These are phyloP conservation scores for Galeopsis tetrahit DNA, from an alignment of 257 asterid species.

Conservation along the genomic window DNA sequence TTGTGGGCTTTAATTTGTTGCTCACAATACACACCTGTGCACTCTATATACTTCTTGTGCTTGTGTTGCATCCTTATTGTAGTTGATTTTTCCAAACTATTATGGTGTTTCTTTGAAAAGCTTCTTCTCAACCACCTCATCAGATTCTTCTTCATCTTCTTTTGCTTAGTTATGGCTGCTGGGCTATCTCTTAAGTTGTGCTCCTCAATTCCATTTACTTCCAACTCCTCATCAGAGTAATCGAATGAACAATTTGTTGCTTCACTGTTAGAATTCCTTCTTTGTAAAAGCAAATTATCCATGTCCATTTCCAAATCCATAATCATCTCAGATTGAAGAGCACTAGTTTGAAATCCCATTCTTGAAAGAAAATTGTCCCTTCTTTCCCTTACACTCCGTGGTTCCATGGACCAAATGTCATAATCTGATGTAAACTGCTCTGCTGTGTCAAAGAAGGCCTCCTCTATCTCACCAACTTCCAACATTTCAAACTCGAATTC, in stretches of 20 bases:
- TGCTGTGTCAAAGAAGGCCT: constrained; percentile 64
- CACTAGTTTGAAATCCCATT: constrained; percentile 48
- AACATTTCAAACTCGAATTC: constrained; percentile 59
- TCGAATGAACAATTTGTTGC: constrained; percentile 53
- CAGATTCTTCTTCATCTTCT: constrained; percentile 28
- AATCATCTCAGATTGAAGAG: constrained; percentile 31
- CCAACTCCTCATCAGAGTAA: constrained; percentile 45
- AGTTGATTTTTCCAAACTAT: constrained; percentile 24
- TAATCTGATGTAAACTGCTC: constrained; percentile 47
- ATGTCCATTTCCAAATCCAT: constrained; percentile 21
- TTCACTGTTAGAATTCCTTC: constrained; percentile 54
- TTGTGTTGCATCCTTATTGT: constrained; percentile 44
- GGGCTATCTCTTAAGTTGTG: constrained; percentile 13
- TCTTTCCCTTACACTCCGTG: constrained; percentile 64
- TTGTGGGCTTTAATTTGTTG: constrained; percentile 69
- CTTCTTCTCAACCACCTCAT: constrained; percentile 53
- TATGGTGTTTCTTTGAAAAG: constrained; percentile 44
- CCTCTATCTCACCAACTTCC: constrained; percentile 53
- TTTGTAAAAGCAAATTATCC: constrained; percentile 38
- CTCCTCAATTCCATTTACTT: not conserved
- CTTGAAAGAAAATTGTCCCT: constrained; percentile 43
- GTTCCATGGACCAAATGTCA: constrained; percentile 71
- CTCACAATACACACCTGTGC: constrained; percentile 52
- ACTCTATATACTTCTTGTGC: constrained; percentile 56
- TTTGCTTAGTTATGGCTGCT: constrained; percentile 23